Conservation (phyloP, 2,329 filamentous ascomycete species). For the Xylariaceae sp. region DNA sequence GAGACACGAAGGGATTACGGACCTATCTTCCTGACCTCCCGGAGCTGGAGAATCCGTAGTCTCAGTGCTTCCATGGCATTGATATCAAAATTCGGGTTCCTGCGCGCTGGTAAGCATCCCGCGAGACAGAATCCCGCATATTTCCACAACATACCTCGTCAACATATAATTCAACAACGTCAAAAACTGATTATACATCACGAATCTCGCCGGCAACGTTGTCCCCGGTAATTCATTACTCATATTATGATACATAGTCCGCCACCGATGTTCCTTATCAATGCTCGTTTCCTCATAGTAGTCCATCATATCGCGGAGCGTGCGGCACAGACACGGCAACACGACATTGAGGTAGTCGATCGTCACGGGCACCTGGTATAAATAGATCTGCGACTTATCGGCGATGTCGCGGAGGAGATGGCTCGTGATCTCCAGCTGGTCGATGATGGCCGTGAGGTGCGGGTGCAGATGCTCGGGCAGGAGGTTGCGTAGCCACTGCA, state of each 20-base stretch:
- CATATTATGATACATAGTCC: slow-evolving; percentile 53
- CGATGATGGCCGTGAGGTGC: slow-evolving; percentile 44
- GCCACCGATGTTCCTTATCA: slow-evolving; percentile 49
- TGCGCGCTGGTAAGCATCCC: slow-evolving; percentile 21
- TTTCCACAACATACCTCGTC: slow-evolving; percentile 39
- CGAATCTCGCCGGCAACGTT: slow-evolving; percentile 47
- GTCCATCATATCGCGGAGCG: slow-evolving; percentile 47
- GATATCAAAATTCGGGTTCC: slow-evolving; percentile 51
- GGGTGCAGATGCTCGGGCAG: slow-evolving; percentile 42
- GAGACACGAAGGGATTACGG: no score
- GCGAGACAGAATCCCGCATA: no score
- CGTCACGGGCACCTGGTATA: slow-evolving; percentile 45
- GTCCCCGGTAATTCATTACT: slow-evolving; percentile 48
- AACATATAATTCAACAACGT: slow-evolving; percentile 46
- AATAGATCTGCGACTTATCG: slow-evolving; percentile 49
- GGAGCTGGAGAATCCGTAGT: slow-evolving; percentile 45
- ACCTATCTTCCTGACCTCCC: slow-evolving; percentile 49
- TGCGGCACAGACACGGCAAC: slow-evolving; percentile 50
- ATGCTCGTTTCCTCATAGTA: slow-evolving; percentile 48
- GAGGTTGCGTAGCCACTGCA: slow-evolving; percentile 45
- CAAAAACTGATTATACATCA: slow-evolving; percentile 52
- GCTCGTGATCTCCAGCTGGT: slow-evolving; percentile 42
- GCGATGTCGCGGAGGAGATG: slow-evolving; percentile 49
- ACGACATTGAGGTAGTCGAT: slow-evolving; percentile 52
- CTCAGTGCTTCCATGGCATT: slow-evolving; percentile 48